Conservation (phyloP, 768 basidiomycete genomes). For the Panaeolus cyanescens region DNA sequence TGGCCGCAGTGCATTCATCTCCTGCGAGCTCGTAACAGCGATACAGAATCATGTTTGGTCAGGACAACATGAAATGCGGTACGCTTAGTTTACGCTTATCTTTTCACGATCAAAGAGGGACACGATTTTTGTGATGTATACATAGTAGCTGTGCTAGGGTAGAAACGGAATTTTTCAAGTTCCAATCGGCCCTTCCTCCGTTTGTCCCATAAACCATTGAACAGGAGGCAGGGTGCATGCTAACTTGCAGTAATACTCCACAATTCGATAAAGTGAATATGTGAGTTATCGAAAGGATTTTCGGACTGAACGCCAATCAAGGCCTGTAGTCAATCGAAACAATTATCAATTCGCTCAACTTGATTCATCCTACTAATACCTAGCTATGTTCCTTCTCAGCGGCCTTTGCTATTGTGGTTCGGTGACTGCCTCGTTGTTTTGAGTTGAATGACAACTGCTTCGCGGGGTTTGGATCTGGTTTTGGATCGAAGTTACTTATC, state of each 20-base stretch:
- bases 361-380: background rate
- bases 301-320: no score
- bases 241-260: background rate
- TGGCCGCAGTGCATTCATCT: no score
- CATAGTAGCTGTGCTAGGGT: background rate
- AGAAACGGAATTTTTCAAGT: background rate
- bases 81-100: background rate
- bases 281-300: no score
- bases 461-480: constrained; percentile 15
- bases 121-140: background rate
- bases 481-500: constrained; percentile 17
- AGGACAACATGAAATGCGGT: no score
- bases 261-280: background rate
- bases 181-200: background rate
- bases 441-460: constrained; percentile 6
- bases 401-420: background rate
- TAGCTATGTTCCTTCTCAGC: background rate
- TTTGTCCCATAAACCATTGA: background rate
- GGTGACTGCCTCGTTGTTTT: background rate
- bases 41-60: no score
- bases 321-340: no score
- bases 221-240: constrained; percentile 1
- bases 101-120: background rate
- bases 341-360: no score
- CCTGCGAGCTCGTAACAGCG: no score